These are phyloP conservation scores for Przewalskia tangutica DNA, from an alignment of 257 asterid species.

Conservation along the genomic window DNA sequence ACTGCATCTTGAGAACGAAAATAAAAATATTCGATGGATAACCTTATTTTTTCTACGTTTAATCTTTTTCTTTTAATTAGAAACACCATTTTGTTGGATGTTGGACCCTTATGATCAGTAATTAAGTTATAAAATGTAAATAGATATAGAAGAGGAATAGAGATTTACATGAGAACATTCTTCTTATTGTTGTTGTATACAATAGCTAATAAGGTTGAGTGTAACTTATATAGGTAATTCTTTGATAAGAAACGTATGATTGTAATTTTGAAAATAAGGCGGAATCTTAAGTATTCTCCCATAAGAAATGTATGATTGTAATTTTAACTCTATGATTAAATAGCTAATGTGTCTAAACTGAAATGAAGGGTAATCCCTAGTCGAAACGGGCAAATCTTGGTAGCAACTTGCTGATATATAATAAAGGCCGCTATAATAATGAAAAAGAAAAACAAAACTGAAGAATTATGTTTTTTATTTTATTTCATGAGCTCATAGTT, in stretches of 20 bases:
- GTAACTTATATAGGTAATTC: background rate
- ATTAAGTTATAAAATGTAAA: no score
- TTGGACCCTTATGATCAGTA: no score
- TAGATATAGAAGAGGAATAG: no score
- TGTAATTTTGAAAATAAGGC: background rate
- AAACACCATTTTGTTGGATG: background rate
- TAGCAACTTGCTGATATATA: background rate
- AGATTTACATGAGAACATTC: background rate
- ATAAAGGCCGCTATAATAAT: background rate
- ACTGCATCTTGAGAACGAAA: background rate
- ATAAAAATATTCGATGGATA: no score
- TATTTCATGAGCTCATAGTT: background rate
- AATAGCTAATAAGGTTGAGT: background rate
- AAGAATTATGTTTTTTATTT: background rate
- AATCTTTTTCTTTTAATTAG: background rate
- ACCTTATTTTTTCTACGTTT: background rate
- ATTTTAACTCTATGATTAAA: background rate
- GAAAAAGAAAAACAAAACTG: background rate
- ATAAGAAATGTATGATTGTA: background rate
- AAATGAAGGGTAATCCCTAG: background rate
- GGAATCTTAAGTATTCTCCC: background rate
- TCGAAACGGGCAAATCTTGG: background rate
- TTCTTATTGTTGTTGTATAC: background rate
- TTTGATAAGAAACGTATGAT: background rate
- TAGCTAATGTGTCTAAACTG: background rate